A percentile compares a stretch with the other conserved stretches of the same genome.
phyloP scores from a whole-genome alignment of 1,284 basidiomycete genomes.

The Boletus mariae region DNA sequence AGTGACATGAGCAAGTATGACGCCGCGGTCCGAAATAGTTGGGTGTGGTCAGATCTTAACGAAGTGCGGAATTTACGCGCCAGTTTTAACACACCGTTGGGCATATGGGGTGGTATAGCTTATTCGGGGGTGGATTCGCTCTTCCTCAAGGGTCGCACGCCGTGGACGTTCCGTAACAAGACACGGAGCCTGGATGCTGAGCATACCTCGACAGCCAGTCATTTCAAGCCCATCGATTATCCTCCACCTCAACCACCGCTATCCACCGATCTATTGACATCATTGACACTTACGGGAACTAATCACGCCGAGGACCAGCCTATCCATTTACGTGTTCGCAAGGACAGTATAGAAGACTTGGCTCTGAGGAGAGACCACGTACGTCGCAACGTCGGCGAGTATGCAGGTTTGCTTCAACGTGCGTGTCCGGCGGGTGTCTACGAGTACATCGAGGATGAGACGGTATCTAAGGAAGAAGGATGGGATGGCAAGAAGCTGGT shows the following conservation, averaged over 20 bases:
- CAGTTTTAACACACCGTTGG: constrained; percentile 83
- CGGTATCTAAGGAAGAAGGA: constrained; percentile 47
- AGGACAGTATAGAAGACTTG: constrained; percentile 47
- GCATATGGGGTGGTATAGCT: constrained; percentile 84
- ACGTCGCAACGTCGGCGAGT: constrained; percentile 73
- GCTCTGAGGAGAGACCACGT: constrained; percentile 65
- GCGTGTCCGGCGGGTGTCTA: constrained; percentile 97
- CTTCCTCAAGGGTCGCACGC: constrained; percentile 81
- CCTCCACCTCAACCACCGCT: constrained; percentile 88
- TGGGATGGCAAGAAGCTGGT: constrained; percentile 86
- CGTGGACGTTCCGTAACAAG: constrained; percentile 86
- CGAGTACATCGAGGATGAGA: constrained; percentile 86
- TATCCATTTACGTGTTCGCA: constrained; percentile 77
- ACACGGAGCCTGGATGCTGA: constrained; percentile 63
- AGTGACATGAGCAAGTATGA: constrained; percentile 83
- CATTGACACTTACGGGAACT: constrained; percentile 88
- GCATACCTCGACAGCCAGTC: constrained; percentile 66
- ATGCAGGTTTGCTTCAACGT: constrained; percentile 81
- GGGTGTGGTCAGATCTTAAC: constrained; percentile 86
- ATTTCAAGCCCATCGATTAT: constrained; percentile 84
- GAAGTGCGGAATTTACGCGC: constrained; percentile 93
- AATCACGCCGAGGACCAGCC: constrained; percentile 98
- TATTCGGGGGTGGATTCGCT: constrained; percentile 92
- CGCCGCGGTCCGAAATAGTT: constrained; percentile 69
- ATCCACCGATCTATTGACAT: constrained; percentile 92